Base-by-base conservation (phyloP, 2,329 filamentous ascomycete genomes). In the Beauveria brongniartii region DNA sequence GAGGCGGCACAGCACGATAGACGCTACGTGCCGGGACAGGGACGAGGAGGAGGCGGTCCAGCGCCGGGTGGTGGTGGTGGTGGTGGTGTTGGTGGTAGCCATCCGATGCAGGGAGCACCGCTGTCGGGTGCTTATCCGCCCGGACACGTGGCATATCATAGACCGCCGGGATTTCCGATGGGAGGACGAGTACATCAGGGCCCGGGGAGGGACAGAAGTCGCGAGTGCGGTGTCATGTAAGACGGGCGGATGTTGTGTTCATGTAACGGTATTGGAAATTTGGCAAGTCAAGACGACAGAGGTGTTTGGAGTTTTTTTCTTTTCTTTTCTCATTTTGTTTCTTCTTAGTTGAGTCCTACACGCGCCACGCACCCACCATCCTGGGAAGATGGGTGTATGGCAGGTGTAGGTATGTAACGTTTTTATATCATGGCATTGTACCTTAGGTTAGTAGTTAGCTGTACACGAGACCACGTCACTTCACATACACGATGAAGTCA, bases 1-100 rank as follows among this genome's bases (percentile, higher is more conserved):
- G 82, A 84, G 69, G 80, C 84, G 68, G 81, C 82, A 4, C 77
- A 81, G 20, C 78, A 79, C 60, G 75, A 79, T 56, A 71, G 74
- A 9, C 77, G 79, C 3, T 85, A 83, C 63, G 72, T 78, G 10
- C 82, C 82, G 24, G 80, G 81, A 0, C 68, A 74, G 3, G 64
- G 74, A 77, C 16, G 14, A 53, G 62, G 37, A 51, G 58, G 50
- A 58, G 61, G 48, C 9, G 26, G 59, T 51, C 48, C 3, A 20
- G 60, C 24, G 43, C 24, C 24, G 26, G 56, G 40, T 20, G 54
- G 24, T 18, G 18, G 12, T 22, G 37, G 40, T 20, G 54, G 24
- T 18, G 18, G 12, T 22, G 37, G 24, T 10, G 26, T 9, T 28
- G 24, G 18, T 34, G 30, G 30, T 34, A 34, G 10, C 1, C 30